Evolutionary conservation across 352 stramenopile genomes (phyloP).

Genomic region (Pythium scleroteichum): DNA sequence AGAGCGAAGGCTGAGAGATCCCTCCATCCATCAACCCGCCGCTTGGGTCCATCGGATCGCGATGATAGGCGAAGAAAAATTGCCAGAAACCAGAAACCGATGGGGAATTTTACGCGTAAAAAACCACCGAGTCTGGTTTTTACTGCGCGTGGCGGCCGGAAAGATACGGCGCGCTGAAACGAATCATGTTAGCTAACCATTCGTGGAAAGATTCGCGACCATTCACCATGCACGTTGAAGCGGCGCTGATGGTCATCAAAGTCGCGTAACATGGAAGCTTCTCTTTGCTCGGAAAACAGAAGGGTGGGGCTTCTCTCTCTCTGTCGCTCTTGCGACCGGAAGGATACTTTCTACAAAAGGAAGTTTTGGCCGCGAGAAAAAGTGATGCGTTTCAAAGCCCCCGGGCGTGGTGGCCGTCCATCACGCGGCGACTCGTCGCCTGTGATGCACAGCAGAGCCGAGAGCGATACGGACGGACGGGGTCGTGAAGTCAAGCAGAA

Average conservation of each 20-base stretch:
- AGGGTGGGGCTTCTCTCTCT: neutral
- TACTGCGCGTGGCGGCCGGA: neutral
- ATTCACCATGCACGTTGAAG: constrained; percentile 14
- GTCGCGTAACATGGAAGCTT: constrained; percentile 17
- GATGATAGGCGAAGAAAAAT: constrained; percentile 20
- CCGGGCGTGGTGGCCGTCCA: constrained; percentile 1
- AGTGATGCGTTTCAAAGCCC: constrained; percentile 18
- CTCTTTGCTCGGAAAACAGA: neutral
- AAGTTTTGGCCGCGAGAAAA: neutral
- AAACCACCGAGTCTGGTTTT: neutral
- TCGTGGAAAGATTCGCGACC: constrained; percentile 28
- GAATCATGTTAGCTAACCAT: constrained; percentile 22
- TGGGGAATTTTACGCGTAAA: constrained; percentile 6
- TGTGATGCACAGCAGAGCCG: too few species aligned
- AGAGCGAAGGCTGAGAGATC: neutral
- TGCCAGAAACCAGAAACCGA: constrained; percentile 23
- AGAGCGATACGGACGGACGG: too few species aligned
- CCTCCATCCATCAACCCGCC: constrained; percentile 1
- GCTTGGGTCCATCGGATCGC: neutral
- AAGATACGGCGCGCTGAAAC: constrained; percentile 13
- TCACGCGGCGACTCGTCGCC: constrained; percentile 15
- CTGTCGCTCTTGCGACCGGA: neutral
- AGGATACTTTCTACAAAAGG: neutral
- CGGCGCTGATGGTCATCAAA: constrained; percentile 31
- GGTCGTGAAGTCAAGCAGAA: neutral